These are phyloP conservation scores for Hawksworthiomyces lignivorus DNA, from an alignment of 2,329 filamentous ascomycete species.

Conservation along the genomic window DNA sequence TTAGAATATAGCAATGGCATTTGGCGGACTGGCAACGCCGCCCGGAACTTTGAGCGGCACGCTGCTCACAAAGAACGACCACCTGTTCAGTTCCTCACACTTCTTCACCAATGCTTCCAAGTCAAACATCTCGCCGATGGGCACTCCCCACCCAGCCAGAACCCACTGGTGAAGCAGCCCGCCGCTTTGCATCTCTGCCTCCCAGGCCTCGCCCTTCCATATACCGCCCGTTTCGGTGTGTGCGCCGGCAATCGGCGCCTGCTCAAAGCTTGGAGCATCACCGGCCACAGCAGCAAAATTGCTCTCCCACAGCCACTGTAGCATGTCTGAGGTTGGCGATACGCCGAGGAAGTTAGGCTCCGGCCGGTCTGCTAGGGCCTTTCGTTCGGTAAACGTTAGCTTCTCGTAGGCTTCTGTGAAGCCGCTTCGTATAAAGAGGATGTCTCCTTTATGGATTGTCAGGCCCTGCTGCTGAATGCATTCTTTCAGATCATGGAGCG, in stretches of 20 bases:
- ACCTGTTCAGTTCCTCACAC: slow-evolving; percentile 25
- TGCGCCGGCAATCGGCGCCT: slow-evolving; percentile 23
- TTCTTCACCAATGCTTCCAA: slow-evolving; percentile 30
- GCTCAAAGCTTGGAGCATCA: slow-evolving; percentile 36
- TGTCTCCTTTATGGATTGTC: slow-evolving; percentile 28
- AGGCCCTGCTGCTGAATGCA: slow-evolving; percentile 26
- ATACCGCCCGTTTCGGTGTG: slow-evolving; percentile 7
- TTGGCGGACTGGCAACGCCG: slow-evolving; percentile 31
- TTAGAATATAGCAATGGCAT: slow-evolving; percentile 31
- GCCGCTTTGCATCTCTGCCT: slow-evolving; percentile 18
- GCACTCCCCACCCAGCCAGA: slow-evolving; percentile 43
- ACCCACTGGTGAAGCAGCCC: slow-evolving; percentile 30
- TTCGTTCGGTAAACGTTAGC: slow-evolving; percentile 16
- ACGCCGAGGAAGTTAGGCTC: slow-evolving; percentile 28
- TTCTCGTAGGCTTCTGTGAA: slow-evolving; percentile 23
- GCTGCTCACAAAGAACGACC: slow-evolving; percentile 33
- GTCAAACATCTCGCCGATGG: slow-evolving; percentile 42
- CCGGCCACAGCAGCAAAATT: slow-evolving; percentile 37
- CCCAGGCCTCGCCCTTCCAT: slow-evolving; percentile 11
- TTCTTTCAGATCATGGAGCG: slow-evolving; percentile 22
- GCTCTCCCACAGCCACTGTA: slow-evolving; percentile 38
- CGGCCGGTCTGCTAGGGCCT: slow-evolving; percentile 24
- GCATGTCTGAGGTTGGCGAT: slow-evolving; percentile 25
- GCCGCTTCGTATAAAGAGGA: slow-evolving; percentile 31
- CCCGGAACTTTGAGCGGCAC: slow-evolving; percentile 28